Percentiles rank a stretch among this genome's conserved stretches.
Evolutionary conservation across 345 rosid species (phyloP).

Genomic region (Linum trigynum): DNA sequence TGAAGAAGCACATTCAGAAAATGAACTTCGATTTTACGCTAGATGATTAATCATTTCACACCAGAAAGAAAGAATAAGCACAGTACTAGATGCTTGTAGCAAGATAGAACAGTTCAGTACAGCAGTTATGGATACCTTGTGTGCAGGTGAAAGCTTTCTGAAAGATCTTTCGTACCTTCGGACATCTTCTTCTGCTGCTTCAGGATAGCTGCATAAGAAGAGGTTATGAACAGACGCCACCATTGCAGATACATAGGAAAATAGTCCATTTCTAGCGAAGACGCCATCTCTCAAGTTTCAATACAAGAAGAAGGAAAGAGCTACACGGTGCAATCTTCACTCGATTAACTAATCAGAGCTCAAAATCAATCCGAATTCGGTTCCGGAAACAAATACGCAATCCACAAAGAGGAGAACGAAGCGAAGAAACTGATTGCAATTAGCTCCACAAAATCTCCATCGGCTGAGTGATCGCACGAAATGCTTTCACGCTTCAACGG

Average conservation of each 20-base stretch:
- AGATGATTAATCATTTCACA: slow-evolving; percentile 6
- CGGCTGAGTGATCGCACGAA: not conserved
- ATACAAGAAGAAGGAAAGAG: not conserved
- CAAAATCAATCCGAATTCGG: not conserved
- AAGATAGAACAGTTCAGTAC: not conserved
- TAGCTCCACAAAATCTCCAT: not conserved
- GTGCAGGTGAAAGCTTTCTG: slow-evolving; percentile 62
- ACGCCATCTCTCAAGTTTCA: not conserved
- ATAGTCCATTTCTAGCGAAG: not conserved
- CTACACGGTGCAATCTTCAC: not conserved
- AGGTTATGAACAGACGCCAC: not conserved
- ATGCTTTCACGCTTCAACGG: not conserved
- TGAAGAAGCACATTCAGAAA: slow-evolving; percentile 11
- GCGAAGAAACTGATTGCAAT: not conserved
- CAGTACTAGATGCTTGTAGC: not conserved
- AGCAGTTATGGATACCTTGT: slow-evolving; percentile 39
- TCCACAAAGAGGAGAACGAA: too few relatives aligned
- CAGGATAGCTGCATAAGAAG: slow-evolving; percentile 51
- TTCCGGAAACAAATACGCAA: too few relatives aligned
- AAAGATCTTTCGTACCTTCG: slow-evolving; percentile 68
- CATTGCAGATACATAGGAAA: too few relatives aligned
- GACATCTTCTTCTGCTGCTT: slow-evolving; percentile 83
- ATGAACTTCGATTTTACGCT: not conserved
- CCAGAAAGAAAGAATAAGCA: too few relatives aligned
- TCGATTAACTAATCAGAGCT: not conserved